Conservation (phyloP, 139 green algal species). For the Diplosphaera chodatii region DNA sequence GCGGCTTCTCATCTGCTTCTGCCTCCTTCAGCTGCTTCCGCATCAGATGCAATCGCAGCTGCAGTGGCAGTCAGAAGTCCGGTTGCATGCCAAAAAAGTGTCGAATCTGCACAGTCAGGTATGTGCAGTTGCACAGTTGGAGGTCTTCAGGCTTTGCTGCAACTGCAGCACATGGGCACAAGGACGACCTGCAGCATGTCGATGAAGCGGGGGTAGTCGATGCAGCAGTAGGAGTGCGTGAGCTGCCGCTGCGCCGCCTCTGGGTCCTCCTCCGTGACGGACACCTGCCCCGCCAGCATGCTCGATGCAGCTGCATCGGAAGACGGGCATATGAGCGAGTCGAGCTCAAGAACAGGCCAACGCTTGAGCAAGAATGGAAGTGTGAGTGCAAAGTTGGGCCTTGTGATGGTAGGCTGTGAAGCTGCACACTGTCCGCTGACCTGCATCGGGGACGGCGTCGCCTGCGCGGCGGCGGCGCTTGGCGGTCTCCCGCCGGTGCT, state of each 20-base stretch:
- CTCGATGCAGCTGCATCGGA: neutral
- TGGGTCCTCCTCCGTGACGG: neutral
- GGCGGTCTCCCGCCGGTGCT: conserved; percentile 23
- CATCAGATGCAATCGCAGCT: conserved; percentile 10
- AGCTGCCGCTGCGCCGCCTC: neutral
- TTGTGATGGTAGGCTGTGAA: too few species aligned
- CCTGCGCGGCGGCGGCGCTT: conserved; percentile 1
- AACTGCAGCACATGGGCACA: too few species aligned
- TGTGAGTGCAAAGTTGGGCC: too few species aligned
- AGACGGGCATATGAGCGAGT: too few species aligned
- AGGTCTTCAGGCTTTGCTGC: too few species aligned
- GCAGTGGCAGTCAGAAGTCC: too few species aligned
- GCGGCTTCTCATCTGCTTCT: neutral
- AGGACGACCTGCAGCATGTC: conserved; percentile 23
- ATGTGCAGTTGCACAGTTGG: too few species aligned
- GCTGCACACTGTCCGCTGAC: too few species aligned
- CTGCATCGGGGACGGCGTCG: neutral
- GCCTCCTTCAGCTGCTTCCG: neutral
- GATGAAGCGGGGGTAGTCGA: conserved; percentile 31
- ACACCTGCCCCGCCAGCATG: neutral
- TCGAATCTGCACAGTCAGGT: too few species aligned
- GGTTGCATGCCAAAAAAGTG: too few species aligned
- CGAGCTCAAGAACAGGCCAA: too few species aligned
- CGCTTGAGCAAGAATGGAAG: too few species aligned
- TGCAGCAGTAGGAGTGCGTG: conserved; percentile 22